These are phyloP conservation scores for Neoscytalidium dimidiatum DNA, from an alignment of 2,329 filamentous ascomycete genomes.

Conservation along the genomic window DNA sequence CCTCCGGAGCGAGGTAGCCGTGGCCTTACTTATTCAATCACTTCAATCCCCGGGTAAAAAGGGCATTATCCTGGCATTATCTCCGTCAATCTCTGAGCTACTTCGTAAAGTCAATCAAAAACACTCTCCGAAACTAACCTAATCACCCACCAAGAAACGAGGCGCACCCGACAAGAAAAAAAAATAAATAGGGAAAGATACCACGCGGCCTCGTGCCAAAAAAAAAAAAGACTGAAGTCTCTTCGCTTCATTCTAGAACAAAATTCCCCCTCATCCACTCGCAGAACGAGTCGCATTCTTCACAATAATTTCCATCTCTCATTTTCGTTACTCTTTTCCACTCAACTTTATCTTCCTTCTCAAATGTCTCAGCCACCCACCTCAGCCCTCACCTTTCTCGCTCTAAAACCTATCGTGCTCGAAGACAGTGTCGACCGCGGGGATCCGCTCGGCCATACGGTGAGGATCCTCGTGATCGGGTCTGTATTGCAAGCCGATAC, in stretches of 20 bases:
- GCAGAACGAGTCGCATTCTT: background rate
- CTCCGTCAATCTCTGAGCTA: background rate
- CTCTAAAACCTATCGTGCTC: background rate
- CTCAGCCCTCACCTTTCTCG: background rate
- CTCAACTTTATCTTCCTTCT: background rate
- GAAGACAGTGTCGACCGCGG: background rate
- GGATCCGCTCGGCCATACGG: slow-evolving; percentile 4
- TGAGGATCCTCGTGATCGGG: background rate
- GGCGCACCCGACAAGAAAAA: background rate
- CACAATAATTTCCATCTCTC: background rate
- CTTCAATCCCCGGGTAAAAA: no score
- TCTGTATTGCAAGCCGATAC: background rate
- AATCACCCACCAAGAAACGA: background rate
- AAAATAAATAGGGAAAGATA: background rate
- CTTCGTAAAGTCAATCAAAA: background rate
- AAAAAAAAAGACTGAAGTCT: background rate
- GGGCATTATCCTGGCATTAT: background rate
- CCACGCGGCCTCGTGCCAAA: no score
- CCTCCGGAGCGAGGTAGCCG: background rate
- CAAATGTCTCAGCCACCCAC: background rate
- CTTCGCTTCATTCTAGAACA: background rate
- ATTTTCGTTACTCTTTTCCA: background rate
- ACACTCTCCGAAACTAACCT: background rate
- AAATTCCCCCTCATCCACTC: background rate
- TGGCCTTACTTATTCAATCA: no score